Evolutionary conservation across 1,284 basidiomycete species (phyloP).

Genomic region (Vanrija sp.): DNA sequence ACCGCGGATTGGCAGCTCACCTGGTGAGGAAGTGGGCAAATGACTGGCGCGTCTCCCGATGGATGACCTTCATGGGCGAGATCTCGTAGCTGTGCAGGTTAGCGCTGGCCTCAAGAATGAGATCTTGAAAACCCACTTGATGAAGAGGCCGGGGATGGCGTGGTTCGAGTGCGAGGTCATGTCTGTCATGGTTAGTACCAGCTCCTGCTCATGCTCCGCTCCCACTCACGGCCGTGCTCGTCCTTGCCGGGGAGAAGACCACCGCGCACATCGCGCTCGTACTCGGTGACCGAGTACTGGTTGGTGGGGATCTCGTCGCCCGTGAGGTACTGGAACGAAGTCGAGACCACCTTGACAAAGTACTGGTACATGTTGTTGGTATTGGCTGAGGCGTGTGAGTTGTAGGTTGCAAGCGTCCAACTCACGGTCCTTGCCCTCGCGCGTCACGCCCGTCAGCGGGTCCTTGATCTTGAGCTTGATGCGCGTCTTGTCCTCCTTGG

Average conservation of each 20-base stretch:
- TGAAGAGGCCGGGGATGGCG: conserved; percentile 81
- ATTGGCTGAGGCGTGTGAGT: conserved; percentile 1
- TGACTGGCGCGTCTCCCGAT: conserved; percentile 83
- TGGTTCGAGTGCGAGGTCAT: conserved; percentile 70
- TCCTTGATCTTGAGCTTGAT: conserved; percentile 67
- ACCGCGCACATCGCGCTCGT: conserved; percentile 78
- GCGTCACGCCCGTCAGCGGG: conserved; percentile 71
- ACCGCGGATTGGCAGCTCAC: conserved; percentile 53
- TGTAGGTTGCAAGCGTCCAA: conserved; percentile 6
- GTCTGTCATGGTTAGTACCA: conserved; percentile 23
- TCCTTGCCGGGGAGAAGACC: conserved; percentile 56
- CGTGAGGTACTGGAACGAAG: conserved; percentile 77
- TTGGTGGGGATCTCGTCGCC: conserved; percentile 56
- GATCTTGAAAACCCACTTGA: conserved; percentile 57
- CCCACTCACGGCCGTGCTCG: conserved; percentile 56
- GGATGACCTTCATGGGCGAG: conserved; percentile 89
- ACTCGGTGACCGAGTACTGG: conserved; percentile 92
- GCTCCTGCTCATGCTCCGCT: neutral
- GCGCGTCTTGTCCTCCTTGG: conserved; percentile 64
- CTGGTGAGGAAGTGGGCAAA: conserved; percentile 97
- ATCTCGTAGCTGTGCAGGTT: conserved; percentile 67
- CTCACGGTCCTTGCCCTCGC: conserved; percentile 60
- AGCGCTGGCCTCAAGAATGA: neutral
- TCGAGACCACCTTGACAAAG: conserved; percentile 85
- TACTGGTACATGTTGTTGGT: conserved; percentile 16